Evolutionary conservation across 2,329 filamentous ascomycete genomes (phyloP).

Genomic region (Chaetomium globosum): DNA sequence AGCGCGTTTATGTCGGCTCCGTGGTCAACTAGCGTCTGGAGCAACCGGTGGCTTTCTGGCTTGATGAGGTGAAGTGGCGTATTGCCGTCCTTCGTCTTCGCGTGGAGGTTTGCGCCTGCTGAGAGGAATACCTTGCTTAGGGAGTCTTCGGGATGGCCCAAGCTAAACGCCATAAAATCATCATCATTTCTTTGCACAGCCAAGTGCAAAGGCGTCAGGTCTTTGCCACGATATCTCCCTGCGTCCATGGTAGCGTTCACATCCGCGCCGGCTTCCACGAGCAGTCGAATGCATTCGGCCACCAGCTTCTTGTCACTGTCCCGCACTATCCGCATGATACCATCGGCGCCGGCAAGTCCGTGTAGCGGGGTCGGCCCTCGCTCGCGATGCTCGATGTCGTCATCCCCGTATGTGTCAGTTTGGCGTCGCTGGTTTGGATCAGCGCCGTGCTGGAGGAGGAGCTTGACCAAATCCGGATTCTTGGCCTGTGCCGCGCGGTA

Average conservation of each 20-base stretch:
- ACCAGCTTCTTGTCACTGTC: background rate
- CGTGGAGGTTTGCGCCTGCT: background rate
- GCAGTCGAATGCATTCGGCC: background rate
- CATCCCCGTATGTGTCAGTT: background rate
- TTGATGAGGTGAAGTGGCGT: background rate
- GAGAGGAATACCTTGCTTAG: background rate
- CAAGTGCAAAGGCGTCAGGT: background rate
- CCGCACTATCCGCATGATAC: background rate
- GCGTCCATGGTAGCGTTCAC: background rate
- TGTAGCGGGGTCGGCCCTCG: background rate
- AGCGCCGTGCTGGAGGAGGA: background rate
- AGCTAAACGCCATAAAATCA: background rate
- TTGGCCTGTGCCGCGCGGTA: background rate
- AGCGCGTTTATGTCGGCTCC: background rate
- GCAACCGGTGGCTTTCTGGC: background rate
- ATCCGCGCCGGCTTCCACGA: background rate
- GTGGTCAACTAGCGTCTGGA: background rate
- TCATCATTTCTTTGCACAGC: background rate
- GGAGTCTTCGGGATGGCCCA: no score
- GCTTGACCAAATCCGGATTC: background rate
- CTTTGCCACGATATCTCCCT: background rate
- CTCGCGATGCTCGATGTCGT: background rate
- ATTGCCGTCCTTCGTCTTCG: background rate
- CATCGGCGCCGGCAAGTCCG: background rate
- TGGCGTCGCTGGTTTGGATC: background rate